Conservation (phyloP, 2,329 filamentous ascomycete species). For the Zymoseptoria pseudotritici region DNA sequence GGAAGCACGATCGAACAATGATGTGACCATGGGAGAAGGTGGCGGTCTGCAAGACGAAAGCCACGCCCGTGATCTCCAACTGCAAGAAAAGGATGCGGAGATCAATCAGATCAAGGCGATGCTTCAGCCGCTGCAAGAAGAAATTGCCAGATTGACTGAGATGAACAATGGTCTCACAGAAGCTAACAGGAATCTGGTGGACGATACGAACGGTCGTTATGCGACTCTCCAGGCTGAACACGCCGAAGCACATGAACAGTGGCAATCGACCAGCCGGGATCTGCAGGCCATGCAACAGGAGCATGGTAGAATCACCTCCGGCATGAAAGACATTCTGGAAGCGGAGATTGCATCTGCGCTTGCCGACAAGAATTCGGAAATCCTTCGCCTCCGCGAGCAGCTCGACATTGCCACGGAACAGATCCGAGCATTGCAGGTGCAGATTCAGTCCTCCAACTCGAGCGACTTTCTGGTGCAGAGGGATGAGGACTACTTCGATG, state of each 20-base stretch:
- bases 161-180: slow-evolving; percentile 73
- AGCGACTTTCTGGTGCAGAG: slow-evolving; percentile 72
- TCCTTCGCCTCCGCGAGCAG: slow-evolving; percentile 68
- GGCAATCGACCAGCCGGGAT: slow-evolving; percentile 55
- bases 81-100: slow-evolving; percentile 78
- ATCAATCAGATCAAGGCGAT: slow-evolving; percentile 68
- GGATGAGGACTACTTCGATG: slow-evolving; percentile 93
- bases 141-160: slow-evolving; percentile 72
- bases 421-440: slow-evolving; percentile 52
- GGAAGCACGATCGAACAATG: slow-evolving; percentile 45
- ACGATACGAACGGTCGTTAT: slow-evolving; percentile 67
- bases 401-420: slow-evolving; percentile 63
- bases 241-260: slow-evolving; percentile 45
- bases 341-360: slow-evolving; percentile 58
- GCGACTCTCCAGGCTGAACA: slow-evolving; percentile 60
- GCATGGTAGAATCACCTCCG: slow-evolving; percentile 54
- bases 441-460: slow-evolving; percentile 48
- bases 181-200: slow-evolving; percentile 68
- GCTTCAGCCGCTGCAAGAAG: slow-evolving; percentile 71
- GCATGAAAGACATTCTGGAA: slow-evolving; percentile 55
- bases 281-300: slow-evolving; percentile 60
- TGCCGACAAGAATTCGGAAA: slow-evolving; percentile 77
- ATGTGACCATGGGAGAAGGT: slow-evolving; percentile 42
- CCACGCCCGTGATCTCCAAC: slow-evolving; percentile 58
- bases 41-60: slow-evolving; percentile 45